Evolutionary conservation across 805 yeast genomes (phyloP), one percentile per base, ranked within the genome.

Genomic region (Grigorovia jiainica): DNA sequence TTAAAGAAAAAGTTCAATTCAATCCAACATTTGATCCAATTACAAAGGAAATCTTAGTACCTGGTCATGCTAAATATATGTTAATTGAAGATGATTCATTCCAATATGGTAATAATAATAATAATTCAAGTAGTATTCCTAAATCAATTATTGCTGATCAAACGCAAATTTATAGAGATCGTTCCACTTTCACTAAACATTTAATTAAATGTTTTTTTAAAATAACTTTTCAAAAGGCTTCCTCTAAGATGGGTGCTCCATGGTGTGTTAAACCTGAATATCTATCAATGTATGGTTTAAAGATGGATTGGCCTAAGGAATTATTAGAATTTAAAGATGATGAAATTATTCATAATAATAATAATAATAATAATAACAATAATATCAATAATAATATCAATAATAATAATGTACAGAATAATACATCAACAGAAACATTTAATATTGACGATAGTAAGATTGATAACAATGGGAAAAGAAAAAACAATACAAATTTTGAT

Each of bases 231-330:
- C 72, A 86, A 57, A 71, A 82, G 7, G 76, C 95, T 43, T 84
- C 89, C 1, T 73, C 81, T 42, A 85, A 83, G 70, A 70, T 80
- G 34, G 97, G 97, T 3, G 90, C 97, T 3, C 97, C 97, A 3
- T 92, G 97, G 97, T 78, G 90, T 17, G 92, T 92, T 13, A 83
- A 81, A 56, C 78, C 76, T 20, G 79, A 80, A 49, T 86, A 76
- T 59, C 37, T 62, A 32, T 52, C 55, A 25, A 59, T 60, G 54
- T 62, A 62, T 43, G 60, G 63, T 5, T 43, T 62, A 15, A 50
- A 55, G 1, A 48, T 54, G 54, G 62, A 54, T 9, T 62, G 66
- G 66, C 65, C 66, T 5, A 38, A 38, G 6, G 58, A 57, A 2
- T 49, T 60, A 47, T 16, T 55, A 29, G 51, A 54, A 37, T 62